A percentile compares a stretch with the other conserved stretches of the same genome.
phyloP scores from a whole-genome alignment of 2,329 filamentous ascomycete genomes.

The Alternaria arbusti region DNA sequence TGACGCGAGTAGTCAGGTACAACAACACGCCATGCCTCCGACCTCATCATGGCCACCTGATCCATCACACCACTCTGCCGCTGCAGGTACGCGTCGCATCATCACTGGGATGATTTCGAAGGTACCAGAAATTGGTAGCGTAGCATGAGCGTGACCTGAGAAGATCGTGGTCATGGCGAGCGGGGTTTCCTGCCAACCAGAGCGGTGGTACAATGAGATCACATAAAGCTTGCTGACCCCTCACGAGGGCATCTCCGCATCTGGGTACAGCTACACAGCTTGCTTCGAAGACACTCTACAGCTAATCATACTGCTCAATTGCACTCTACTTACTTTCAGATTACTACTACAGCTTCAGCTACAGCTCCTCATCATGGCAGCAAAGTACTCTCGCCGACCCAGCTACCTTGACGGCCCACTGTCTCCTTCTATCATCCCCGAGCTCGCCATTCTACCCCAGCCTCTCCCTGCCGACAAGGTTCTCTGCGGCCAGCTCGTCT shows the following conservation, averaged over 20 bases:
- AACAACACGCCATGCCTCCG: constrained; percentile 27
- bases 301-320: constrained; percentile 9
- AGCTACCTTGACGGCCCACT: constrained; percentile 37
- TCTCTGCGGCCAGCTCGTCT: constrained; percentile 43
- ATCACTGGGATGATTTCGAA: constrained; percentile 12
- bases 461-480: constrained; percentile 35
- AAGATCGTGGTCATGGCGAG: constrained; percentile 25
- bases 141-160: constrained; percentile 42
- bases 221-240: constrained; percentile 45
- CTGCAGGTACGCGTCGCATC: constrained; percentile 19
- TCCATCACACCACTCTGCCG: constrained; percentile 28
- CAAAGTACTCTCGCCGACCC: constrained; percentile 36
- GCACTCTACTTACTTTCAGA: neutral
- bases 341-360: neutral
- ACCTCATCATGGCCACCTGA: constrained; percentile 30
- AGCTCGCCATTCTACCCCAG: constrained; percentile 38
- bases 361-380: constrained; percentile 26
- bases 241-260: constrained; percentile 37
- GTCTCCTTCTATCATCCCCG: constrained; percentile 41
- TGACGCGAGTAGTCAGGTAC: constrained; percentile 12
- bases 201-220: constrained; percentile 38
- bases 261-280: constrained; percentile 8
- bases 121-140: constrained; percentile 16
- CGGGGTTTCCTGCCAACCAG: constrained; percentile 29
- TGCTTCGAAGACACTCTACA: constrained; percentile 12